phyloP scores from a whole-genome alignment of 2,329 filamentous ascomycete species.

The Neospermospora avenae region DNA sequence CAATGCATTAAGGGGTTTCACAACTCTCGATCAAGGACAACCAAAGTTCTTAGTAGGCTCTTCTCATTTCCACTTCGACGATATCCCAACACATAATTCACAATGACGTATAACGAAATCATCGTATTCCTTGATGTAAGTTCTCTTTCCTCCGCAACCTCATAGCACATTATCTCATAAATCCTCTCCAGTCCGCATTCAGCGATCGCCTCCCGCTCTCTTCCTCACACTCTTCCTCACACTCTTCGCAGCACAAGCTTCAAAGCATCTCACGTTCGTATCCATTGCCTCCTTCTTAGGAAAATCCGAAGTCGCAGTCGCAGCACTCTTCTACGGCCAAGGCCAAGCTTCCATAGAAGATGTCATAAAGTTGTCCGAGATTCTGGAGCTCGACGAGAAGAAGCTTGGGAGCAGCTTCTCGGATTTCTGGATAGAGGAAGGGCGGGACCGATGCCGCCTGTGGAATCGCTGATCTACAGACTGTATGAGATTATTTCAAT shows the following conservation, averaged over 20 bases:
- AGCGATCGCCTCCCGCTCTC: constrained; percentile 66
- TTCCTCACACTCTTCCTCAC: too few relatives aligned
- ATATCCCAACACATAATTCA: background rate
- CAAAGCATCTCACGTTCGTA: constrained; percentile 74
- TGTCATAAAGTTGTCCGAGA: constrained; percentile 58
- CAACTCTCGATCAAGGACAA: too few relatives aligned
- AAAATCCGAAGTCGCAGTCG: too few relatives aligned
- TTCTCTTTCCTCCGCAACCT: constrained; percentile 17
- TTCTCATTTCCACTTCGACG: background rate
- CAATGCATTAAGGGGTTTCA: too few relatives aligned
- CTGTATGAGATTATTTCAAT: constrained; percentile 76
- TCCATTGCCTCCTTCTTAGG: constrained; percentile 68
- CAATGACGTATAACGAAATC: constrained; percentile 23
- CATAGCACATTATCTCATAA: background rate
- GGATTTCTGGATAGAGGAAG: constrained; percentile 80
- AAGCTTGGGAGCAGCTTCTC: constrained; percentile 52
- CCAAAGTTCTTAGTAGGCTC: background rate
- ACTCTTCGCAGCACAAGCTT: constrained; percentile 78
- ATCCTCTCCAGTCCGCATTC: constrained; percentile 53
- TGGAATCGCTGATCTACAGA: constrained; percentile 78
- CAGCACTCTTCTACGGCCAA: too few relatives aligned
- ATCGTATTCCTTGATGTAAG: constrained; percentile 25
- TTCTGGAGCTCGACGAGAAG: constrained; percentile 59
- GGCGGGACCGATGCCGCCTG: constrained; percentile 77
- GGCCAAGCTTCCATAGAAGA: constrained; percentile 70